Evolutionary conservation across 495 filamentous ascomycete species (phyloP), one percentile per base, ranked within the genome.

Genomic region (Aspergillus panamensis): DNA sequence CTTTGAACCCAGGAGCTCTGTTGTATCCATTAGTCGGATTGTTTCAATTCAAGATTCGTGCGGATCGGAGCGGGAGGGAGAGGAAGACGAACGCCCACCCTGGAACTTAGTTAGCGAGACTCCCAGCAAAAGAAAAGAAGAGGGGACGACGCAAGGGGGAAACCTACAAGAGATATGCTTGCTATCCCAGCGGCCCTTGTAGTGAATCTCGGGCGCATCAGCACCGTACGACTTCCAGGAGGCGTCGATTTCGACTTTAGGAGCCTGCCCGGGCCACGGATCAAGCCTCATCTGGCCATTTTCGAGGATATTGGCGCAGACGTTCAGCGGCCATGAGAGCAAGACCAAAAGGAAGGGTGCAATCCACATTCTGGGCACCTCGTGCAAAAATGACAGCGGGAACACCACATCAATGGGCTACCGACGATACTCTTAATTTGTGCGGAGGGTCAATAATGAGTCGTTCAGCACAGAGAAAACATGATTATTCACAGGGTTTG

Each of bases 171-270:
- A 87, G 48, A 85, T 78, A 59, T 84, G 76, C 53, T 84, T 77
- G 17, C 80, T 82, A 70, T 88, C 85, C 86, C 85, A 88, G 44
- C 85, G 76, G 3, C 86, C 86, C 62, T 87, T 85, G 72, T 87
- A 88, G 0, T 83, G 82, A n/a, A 89, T 73, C 62, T 88, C 83
- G 2, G 74, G 63, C 0, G 80, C 77, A 66, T 83, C 75, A 1
- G 82, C 74, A 5, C 69, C 70, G 61, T 87, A 89, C 2, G 70
- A 82, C 20, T 57, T 74, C 78, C 78, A 80, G 25, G 62, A 66
- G 44, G 61, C 57, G 37, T 72, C 66, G 31, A 73, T 44, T 3
- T 54, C 55, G 25, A 76, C 58, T 3, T 55, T 25, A 6, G 57
- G 51, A 2, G 59, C 58, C 48, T 73, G 70, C 13, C 73, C 72